Conservation (phyloP, 2,329 filamentous ascomycete genomes). For the Paecilomyces fulvus region DNA sequence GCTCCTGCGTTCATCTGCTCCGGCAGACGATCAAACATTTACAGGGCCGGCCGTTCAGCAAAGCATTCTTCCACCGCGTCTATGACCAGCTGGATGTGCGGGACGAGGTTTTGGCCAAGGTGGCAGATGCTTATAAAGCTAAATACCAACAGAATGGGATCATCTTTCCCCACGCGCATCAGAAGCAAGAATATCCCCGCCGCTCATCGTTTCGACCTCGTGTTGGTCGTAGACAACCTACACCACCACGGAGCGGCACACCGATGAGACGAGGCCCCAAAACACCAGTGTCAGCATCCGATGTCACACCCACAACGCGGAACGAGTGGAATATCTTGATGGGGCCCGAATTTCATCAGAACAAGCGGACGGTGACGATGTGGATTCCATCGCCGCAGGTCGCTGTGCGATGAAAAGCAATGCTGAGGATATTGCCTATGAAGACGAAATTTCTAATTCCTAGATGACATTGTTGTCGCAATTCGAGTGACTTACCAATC, state of each 20-base stretch:
- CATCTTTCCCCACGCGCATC: slow-evolving; percentile 14
- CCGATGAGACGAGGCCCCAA: slow-evolving; percentile 24
- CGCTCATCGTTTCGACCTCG: slow-evolving; percentile 17
- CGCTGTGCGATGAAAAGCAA: slow-evolving; percentile 9
- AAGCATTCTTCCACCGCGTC: slow-evolving; percentile 35
- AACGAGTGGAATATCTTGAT: slow-evolving; percentile 36
- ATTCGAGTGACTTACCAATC: background rate
- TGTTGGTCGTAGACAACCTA: slow-evolving; percentile 12
- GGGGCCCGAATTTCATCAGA: slow-evolving; percentile 19
- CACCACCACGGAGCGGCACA: slow-evolving; percentile 9
- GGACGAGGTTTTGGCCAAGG: slow-evolving; percentile 27
- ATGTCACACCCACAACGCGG: slow-evolving; percentile 35
- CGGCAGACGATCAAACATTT: slow-evolving; percentile 32
- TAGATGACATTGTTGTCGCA: background rate
- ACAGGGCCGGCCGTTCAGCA: slow-evolving; percentile 34
- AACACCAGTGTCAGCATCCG: slow-evolving; percentile 34
- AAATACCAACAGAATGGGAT: slow-evolving; percentile 31
- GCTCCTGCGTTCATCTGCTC: slow-evolving; percentile 33
- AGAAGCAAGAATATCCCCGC: slow-evolving; percentile 8
- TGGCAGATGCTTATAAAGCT: slow-evolving; percentile 27
- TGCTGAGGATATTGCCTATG: slow-evolving; percentile 1
- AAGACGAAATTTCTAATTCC: background rate
- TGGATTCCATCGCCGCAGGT: slow-evolving; percentile 30
- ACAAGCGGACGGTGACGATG: slow-evolving; percentile 26
- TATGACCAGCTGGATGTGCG: slow-evolving; percentile 34